A percentile compares a stretch with the other conserved stretches of the same genome.
These are phyloP conservation scores for Thecamonas trahens DNA, from an alignment of 78 protist genomes.

Conservation along the genomic window DNA sequence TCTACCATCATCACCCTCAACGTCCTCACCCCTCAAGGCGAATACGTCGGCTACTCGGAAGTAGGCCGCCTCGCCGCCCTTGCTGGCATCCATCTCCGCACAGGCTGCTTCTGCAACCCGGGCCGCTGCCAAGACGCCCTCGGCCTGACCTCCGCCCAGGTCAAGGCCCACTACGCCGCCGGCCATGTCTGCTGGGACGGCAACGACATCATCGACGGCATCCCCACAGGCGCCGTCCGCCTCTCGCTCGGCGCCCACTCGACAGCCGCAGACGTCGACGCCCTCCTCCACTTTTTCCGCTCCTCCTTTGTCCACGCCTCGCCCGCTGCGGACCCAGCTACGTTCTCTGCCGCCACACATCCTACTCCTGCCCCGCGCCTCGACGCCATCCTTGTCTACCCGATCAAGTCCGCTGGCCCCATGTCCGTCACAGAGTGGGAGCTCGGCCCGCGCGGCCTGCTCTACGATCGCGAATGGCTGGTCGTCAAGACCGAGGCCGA, in stretches of 20 bases:
- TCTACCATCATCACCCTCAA: slow-evolving; percentile 15
- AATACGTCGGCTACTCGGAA: slow-evolving; percentile 5
- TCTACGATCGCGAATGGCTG: slow-evolving; percentile 27
- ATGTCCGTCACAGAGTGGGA: slow-evolving; percentile 11
- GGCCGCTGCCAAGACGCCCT: slow-evolving; percentile 43
- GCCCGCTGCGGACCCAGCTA: not conserved
- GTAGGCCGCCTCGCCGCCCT: slow-evolving; percentile 7
- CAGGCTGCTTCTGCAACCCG: slow-evolving; percentile 54
- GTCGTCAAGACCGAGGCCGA: not conserved
- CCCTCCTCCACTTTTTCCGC: not conserved
- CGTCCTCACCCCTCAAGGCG: slow-evolving; percentile 1
- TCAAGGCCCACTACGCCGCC: not conserved
- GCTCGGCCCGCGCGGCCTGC: not conserved
- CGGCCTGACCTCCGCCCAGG: slow-evolving; percentile 1
- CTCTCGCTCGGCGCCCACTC: slow-evolving; percentile 16
- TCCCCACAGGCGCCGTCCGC: slow-evolving; percentile 37
- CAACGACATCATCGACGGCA: slow-evolving; percentile 16
- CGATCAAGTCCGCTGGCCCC: slow-evolving; percentile 21
- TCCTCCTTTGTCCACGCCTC: too few relatives aligned
- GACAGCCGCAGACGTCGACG: slow-evolving; percentile 4
- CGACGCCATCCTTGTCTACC: not conserved
- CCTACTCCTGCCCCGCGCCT: not conserved
- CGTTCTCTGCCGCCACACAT: not conserved
- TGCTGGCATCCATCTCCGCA: slow-evolving; percentile 10
- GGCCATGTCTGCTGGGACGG: slow-evolving; percentile 45